phyloP scores from a whole-genome alignment of 805 yeast species.

The Wickerhamomyces silvicola region DNA sequence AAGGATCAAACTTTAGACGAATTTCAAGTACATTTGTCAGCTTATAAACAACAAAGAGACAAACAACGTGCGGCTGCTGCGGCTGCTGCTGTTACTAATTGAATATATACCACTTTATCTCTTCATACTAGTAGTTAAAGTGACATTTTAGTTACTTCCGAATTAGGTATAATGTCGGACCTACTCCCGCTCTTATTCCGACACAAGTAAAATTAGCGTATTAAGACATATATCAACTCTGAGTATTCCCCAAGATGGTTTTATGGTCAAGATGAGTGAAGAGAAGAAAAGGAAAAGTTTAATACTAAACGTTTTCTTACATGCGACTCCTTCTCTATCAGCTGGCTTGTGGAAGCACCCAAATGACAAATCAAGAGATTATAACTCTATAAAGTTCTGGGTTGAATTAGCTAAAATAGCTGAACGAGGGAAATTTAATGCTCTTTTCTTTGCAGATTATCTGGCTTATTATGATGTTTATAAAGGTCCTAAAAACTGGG shows the following conservation, averaged over 20 bases:
- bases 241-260: no score
- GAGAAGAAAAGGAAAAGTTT: constrained; percentile 15
- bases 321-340: constrained; percentile 22
- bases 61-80: no score
- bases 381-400: constrained; percentile 27
- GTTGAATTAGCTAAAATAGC: constrained; percentile 28
- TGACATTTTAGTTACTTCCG: no score
- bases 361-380: constrained; percentile 7
- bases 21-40: background rate
- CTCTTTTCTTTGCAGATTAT: constrained; percentile 35
- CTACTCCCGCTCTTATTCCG: no score
- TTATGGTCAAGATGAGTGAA: constrained; percentile 1
- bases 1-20: background rate
- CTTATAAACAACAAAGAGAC: background rate
- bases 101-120: no score
- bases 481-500: constrained; percentile 31
- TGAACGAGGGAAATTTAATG: constrained; percentile 33
- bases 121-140: no score
- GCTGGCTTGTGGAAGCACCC: constrained; percentile 30
- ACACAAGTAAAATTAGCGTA: no score
- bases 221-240: no score
- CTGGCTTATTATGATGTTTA: constrained; percentile 35
- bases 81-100: no score
- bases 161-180: no score
- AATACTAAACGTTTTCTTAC: constrained; percentile 33